phyloP scores from a whole-genome alignment of 2,329 filamentous ascomycete species.

The Fusarium ambrosium region DNA sequence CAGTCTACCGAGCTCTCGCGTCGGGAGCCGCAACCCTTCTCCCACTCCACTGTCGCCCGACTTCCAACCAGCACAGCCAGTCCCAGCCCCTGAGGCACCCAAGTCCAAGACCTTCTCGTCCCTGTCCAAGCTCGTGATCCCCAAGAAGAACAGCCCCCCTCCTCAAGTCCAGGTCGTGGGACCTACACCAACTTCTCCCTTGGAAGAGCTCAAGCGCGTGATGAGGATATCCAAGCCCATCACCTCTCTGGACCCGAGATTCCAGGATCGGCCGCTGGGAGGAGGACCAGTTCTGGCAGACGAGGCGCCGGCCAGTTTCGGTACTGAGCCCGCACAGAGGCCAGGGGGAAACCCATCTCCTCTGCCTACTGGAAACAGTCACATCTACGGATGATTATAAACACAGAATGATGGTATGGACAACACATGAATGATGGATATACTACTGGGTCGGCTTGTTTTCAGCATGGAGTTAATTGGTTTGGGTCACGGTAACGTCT shows the following conservation, averaged over 20 bases:
- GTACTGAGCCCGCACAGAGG: constrained; percentile 1
- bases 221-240: constrained; percentile 35
- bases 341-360: constrained; percentile 22
- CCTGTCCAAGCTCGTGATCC: constrained; percentile 54
- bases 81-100: constrained; percentile 44
- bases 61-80: constrained; percentile 34
- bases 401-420: neutral
- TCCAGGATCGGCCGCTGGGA: constrained; percentile 26
- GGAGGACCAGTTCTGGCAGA: constrained; percentile 16
- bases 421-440: neutral
- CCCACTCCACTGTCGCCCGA: constrained; percentile 6
- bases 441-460: neutral
- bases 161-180: constrained; percentile 51
- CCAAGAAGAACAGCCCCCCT: constrained; percentile 59
- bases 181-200: constrained; percentile 43
- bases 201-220: constrained; percentile 27
- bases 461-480: constrained; percentile 36
- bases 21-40: constrained; percentile 25
- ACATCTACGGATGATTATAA: constrained; percentile 30
- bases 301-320: constrained; percentile 7
- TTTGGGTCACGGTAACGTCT: neutral
- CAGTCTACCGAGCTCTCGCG: constrained; percentile 6
- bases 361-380: constrained; percentile 29
- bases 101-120: constrained; percentile 53
- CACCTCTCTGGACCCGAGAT: constrained; percentile 25